Base-by-base conservation (phyloP, 2,329 filamentous ascomycete genomes). In the Trichoderma pleuroti region DNA sequence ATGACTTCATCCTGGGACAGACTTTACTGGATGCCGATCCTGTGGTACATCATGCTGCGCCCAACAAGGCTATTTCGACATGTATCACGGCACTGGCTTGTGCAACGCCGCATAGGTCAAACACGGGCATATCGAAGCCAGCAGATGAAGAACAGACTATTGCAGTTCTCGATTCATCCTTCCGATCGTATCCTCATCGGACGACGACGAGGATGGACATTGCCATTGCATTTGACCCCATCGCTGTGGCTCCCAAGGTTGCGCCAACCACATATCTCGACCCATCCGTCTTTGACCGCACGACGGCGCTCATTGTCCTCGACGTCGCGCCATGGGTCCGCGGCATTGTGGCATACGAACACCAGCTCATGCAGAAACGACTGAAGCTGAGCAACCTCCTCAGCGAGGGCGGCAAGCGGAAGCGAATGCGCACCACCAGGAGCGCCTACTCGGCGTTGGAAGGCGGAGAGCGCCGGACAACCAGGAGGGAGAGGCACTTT, bases 281-380 rank as follows among this genome's bases (percentile, higher is more conserved):
- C 39, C 85, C 91, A 0, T 94, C 93, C 0, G 89, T 91, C 0
- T 93, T 97, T 74, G 93, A 97, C 75, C 88, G 92, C 56, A 89
- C 89, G 0, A 82, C 92, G 75, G 79, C 80, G 0, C 83, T 90
- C 24, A 88, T 97, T 36, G 86, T 88, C 0, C 82, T 91, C 14
- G 96, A 99, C 73, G 84, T 98, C 2, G 94, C 94, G 0, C 96
- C 97, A 0, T 98, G 93, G 78, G 88, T 98, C n/a, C 92, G 97
- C 12, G 86, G 87, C 46, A 98, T 99, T 72, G 90, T 95, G 2
- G 85, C 90, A 0, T 92, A 91, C 77, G 95, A 98, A 75, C 83
- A 89, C 24, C 85, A 85, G 1, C 86, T 96, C 1, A 91, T 93
- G 76, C 84, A 88, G 72, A 88, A 93, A 73, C 87, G 93, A 12